These are phyloP conservation scores for Xylaria acuta DNA, from an alignment of 495 filamentous ascomycete genomes.

Conservation along the genomic window DNA sequence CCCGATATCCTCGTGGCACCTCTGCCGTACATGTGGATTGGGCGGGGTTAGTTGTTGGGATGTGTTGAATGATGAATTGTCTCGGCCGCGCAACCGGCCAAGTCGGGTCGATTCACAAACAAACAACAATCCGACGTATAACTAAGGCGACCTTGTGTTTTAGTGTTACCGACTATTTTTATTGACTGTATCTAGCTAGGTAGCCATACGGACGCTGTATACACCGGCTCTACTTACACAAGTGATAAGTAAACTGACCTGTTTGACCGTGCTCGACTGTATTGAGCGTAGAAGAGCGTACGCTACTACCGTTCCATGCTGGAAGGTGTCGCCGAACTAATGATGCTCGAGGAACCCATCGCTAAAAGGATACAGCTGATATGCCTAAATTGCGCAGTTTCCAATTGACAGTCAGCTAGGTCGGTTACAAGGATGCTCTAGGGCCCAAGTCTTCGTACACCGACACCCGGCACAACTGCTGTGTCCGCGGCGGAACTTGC, in stretches of 20 bases:
- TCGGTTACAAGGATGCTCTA: not conserved
- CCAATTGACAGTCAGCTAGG: not conserved
- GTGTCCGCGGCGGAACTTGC: not conserved
- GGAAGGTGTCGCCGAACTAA: not conserved
- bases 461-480: not conserved
- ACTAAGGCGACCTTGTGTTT: no score
- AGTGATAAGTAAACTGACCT: not conserved
- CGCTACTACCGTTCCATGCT: not conserved
- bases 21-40: not conserved
- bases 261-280: not conserved
- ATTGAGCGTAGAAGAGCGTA: not conserved
- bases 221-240: not conserved
- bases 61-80: no score
- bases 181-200: not conserved
- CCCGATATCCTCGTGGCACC: constrained; percentile 5
- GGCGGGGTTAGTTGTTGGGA: not conserved
- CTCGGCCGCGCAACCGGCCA: no score
- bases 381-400: not conserved
- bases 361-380: constrained; percentile 3
- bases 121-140: not conserved
- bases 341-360: not conserved
- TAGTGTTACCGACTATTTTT: not conserved
- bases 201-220: not conserved
- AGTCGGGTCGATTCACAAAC: not conserved
- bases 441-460: not conserved